Conservation (phyloP, 1,284 basidiomycete species). For the Schizophyllum commune region DNA sequence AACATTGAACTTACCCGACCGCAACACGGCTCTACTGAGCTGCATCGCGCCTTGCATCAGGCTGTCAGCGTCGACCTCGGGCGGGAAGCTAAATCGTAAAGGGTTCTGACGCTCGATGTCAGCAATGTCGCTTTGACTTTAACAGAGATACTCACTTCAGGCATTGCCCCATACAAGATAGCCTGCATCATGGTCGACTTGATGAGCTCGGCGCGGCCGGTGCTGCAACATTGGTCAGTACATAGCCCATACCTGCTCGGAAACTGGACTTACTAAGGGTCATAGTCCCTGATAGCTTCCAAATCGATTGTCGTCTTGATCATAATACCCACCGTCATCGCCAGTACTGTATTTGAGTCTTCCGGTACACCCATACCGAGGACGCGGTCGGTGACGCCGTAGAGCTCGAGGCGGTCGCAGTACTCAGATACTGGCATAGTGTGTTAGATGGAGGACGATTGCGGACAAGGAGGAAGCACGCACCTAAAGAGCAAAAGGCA, state of each 20-base stretch:
- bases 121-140: slow-evolving; percentile 7
- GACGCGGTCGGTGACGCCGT: slow-evolving; percentile 57
- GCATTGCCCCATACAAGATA: slow-evolving; percentile 70
- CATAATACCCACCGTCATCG: slow-evolving; percentile 61
- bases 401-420: slow-evolving; percentile 64
- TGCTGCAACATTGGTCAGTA: slow-evolving; percentile 27
- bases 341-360: slow-evolving; percentile 43
- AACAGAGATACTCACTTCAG: slow-evolving; percentile 35
- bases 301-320: slow-evolving; percentile 57
- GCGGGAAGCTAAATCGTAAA: slow-evolving; percentile 75
- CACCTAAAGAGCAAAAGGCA: slow-evolving; percentile 62
- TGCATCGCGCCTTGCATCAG: slow-evolving; percentile 76
- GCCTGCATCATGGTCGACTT: slow-evolving; percentile 85
- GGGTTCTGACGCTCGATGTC: slow-evolving; percentile 59
- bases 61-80: slow-evolving; percentile 71
- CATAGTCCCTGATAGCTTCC: slow-evolving; percentile 50
- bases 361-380: slow-evolving; percentile 57
- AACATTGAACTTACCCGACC: slow-evolving; percentile 41
- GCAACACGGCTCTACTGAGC: slow-evolving; percentile 67
- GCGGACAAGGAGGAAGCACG: slow-evolving; percentile 5
- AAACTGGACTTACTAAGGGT: slow-evolving; percentile 41
- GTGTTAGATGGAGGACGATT: neutral
- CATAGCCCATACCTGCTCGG: slow-evolving; percentile 13
- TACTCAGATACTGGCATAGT: slow-evolving; percentile 52
- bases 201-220: slow-evolving; percentile 60